Percentiles rank a stretch among this genome's conserved stretches.
phyloP scores from a whole-genome alignment of 139 green algal species.

The Picochlorum sp. region DNA sequence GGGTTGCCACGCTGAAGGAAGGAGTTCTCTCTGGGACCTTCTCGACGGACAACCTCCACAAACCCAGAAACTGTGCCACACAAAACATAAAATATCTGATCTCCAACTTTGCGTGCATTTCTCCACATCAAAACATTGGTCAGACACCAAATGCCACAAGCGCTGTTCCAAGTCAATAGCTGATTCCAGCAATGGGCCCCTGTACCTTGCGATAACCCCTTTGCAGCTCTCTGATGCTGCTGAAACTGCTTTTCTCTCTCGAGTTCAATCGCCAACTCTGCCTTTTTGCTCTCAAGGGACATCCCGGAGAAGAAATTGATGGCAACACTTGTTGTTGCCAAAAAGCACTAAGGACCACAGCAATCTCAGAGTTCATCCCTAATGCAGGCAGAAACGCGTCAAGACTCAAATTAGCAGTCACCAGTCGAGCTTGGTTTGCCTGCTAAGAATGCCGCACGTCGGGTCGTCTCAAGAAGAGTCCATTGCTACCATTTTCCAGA shows the following conservation, averaged over 20 bases:
- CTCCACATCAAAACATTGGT: slow-evolving; percentile 18
- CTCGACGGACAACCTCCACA: slow-evolving; percentile 53
- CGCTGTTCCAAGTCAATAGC: slow-evolving; percentile 59
- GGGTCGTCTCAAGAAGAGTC: no score
- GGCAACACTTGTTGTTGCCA: slow-evolving; percentile 34
- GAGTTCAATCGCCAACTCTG: slow-evolving; percentile 34
- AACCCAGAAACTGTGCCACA: slow-evolving; percentile 58
- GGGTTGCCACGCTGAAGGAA: slow-evolving; percentile 40
- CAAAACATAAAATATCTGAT: slow-evolving; percentile 52
- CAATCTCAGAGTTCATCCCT: neutral
- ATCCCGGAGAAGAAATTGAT: slow-evolving; percentile 45
- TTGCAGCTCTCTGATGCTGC: slow-evolving; percentile 19
- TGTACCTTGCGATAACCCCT: slow-evolving; percentile 30
- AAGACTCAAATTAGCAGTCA: no score
- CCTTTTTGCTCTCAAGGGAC: slow-evolving; percentile 39
- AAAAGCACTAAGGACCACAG: slow-evolving; percentile 35
- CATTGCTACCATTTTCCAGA: no score
- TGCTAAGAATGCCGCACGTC: no score
- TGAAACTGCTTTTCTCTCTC: slow-evolving; percentile 22
- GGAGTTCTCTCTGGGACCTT: slow-evolving; percentile 49
- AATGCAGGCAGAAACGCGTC: no score
- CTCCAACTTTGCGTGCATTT: slow-evolving; percentile 21
- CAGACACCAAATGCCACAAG: slow-evolving; percentile 48
- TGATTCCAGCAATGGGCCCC: slow-evolving; percentile 56
- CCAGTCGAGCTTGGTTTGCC: no score